Evolutionary conservation across 2,329 filamentous ascomycete genomes (phyloP), one percentile per base, ranked within the genome.

Genomic region (Colletotrichum costaricense): DNA sequence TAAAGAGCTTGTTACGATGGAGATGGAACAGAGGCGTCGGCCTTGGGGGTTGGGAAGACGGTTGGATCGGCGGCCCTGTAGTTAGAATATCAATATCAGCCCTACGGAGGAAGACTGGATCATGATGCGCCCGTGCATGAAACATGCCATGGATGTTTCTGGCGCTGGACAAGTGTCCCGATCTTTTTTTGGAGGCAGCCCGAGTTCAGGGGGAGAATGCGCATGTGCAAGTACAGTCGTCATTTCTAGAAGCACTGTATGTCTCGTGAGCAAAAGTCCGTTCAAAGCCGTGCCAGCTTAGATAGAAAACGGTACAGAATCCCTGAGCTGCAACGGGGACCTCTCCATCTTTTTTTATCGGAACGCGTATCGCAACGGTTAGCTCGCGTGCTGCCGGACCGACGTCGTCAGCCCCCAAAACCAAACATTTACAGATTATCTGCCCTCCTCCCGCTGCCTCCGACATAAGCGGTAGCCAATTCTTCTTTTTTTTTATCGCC

Each of bases 281-380:
- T n/a, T n/a, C n/a, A 2, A 16, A 35, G 11, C 57, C 14, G 58
- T 62, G 0, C 24, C 0, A 7, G 0, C 1, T 0, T 0, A 4
- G 1, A 0, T 1, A 3, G 4, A 2, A 30, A 7, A 71, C 68
- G 19, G 68, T 71, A 11, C 3, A 2, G 7, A 1, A 52, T 22
- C 30, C 46, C 16, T 49, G 33, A 46, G 55, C 67, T 65, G 26
- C 5, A 6, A 22, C 11, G 33, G 49, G 19, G 33, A 6, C 22
- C 49, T 33, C 59, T 52, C 24, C 22, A 46, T 19, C 16, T 30
- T 62, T 60, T 57, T 26, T 66, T 66, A 46, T 71, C 67, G 67
- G 60, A 66, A 63, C 56, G 71, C 71, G 67, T 62, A 71, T 70
- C 67, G 56, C 56, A 63, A 22, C 33, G 38, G 33, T 63, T 26